A percentile compares a stretch with the other conserved stretches of the same genome.
phyloP scores from a whole-genome alignment of 306 rosid species.

The Medicago ruthenica region DNA sequence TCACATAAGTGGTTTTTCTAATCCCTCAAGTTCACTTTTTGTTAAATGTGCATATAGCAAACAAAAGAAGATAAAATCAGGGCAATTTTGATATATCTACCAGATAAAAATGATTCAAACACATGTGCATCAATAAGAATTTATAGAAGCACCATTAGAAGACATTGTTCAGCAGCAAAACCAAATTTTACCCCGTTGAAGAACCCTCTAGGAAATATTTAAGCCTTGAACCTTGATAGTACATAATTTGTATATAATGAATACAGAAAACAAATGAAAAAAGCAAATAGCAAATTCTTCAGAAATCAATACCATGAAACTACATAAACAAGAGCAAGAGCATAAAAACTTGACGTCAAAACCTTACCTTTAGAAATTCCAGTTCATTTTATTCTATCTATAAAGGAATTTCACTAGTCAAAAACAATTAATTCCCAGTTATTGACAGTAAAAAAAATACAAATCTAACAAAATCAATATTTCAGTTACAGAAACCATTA shows the following conservation, averaged over 20 bases:
- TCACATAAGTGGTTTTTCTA: no score
- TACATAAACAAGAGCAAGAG: not conserved
- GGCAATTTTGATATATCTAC: not conserved
- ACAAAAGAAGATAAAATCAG: no score
- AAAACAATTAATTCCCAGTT: constrained; percentile 30
- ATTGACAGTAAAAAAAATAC: constrained; percentile 14
- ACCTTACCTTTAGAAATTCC: constrained; percentile 15
- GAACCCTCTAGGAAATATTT: no score
- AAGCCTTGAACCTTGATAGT: not conserved
- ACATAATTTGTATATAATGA: not conserved
- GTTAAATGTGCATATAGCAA: no score
- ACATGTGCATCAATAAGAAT: not conserved
- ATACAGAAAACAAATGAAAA: no score
- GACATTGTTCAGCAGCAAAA: constrained; percentile 11
- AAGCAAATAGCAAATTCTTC: not conserved
- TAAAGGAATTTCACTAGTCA: constrained; percentile 36
- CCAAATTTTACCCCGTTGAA: not conserved
- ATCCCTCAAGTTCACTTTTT: no score
- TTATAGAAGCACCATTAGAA: constrained; percentile 1
- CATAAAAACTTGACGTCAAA: constrained; percentile 13
- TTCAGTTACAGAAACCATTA: constrained; percentile 6
- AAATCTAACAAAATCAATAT: constrained; percentile 13
- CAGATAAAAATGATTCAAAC: constrained; percentile 11
- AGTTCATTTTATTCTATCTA: constrained; percentile 32
- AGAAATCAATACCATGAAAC: constrained; percentile 4